These are phyloP conservation scores for Phytophthora melonis DNA, from an alignment of 352 stramenopile species.

Conservation along the genomic window DNA sequence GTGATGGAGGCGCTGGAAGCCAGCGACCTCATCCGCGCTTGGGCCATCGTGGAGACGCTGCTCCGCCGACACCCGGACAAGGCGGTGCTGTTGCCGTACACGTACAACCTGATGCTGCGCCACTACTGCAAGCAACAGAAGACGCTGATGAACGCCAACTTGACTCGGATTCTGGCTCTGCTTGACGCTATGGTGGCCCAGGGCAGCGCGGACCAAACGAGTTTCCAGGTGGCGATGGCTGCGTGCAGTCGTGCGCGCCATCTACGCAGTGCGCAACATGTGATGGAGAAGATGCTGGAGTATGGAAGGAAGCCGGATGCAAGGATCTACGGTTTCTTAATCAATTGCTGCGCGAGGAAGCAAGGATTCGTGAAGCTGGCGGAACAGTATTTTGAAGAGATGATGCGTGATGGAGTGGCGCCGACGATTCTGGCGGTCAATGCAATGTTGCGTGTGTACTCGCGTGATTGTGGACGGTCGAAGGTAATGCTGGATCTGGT, in stretches of 20 bases:
- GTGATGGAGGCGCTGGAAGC: constrained; percentile 43
- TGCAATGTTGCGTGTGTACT: constrained; percentile 72
- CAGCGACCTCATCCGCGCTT: constrained; percentile 40
- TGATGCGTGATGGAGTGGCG: constrained; percentile 46
- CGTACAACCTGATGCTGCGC: constrained; percentile 71
- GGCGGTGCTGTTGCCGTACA: constrained; percentile 48
- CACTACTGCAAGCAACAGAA: constrained; percentile 52
- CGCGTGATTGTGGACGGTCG: constrained; percentile 43
- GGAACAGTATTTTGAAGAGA: constrained; percentile 55
- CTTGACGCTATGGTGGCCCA: constrained; percentile 60
- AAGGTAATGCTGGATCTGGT: constrained; percentile 43
- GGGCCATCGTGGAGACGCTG: constrained; percentile 40
- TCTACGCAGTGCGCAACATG: constrained; percentile 43
- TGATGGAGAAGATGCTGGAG: constrained; percentile 59
- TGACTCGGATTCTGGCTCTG: constrained; percentile 56
- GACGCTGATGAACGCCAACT: constrained; percentile 37
- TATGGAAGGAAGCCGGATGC: constrained; percentile 35
- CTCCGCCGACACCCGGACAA: constrained; percentile 28
- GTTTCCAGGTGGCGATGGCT: constrained; percentile 78
- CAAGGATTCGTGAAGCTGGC: constrained; percentile 43
- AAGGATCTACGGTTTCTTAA: constrained; percentile 66
- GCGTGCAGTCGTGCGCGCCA: constrained; percentile 62
- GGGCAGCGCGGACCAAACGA: constrained; percentile 50
- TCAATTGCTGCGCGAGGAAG: constrained; percentile 71
- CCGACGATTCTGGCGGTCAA: constrained; percentile 62